A percentile compares a stretch with the other conserved stretches of the same genome.
phyloP scores from a whole-genome alignment of 1,284 basidiomycete species.

The Pulveroboletus sp. region DNA sequence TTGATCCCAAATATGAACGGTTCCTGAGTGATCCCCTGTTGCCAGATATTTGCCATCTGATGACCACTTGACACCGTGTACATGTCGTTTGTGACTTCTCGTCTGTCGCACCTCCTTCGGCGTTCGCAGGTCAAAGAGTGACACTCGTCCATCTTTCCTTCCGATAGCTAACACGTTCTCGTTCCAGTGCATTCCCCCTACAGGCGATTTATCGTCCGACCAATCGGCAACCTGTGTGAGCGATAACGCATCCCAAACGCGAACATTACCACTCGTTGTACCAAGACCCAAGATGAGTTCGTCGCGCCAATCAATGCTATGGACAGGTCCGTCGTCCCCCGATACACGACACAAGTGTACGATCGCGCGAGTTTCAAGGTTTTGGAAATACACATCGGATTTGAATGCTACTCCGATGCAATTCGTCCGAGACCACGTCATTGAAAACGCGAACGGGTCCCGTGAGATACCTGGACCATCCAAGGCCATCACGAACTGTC shows the following conservation, averaged over 20 bases:
- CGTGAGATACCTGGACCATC: slow-evolving; percentile 51
- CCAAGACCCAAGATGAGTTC: slow-evolving; percentile 41
- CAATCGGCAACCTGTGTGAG: slow-evolving; percentile 36
- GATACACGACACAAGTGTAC: slow-evolving; percentile 42
- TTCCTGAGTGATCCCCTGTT: slow-evolving; percentile 44
- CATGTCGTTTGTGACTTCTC: slow-evolving; percentile 42
- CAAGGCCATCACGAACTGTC: slow-evolving; percentile 50
- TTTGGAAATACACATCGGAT: slow-evolving; percentile 49
- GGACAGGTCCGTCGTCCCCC: slow-evolving; percentile 34
- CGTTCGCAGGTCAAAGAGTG: slow-evolving; percentile 42
- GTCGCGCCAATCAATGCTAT: slow-evolving; percentile 44
- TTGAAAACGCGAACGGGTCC: slow-evolving; percentile 48
- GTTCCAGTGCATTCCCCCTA: slow-evolving; percentile 47
- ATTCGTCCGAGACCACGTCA: slow-evolving; percentile 48
- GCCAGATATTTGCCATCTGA: slow-evolving; percentile 45
- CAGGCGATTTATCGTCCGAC: slow-evolving; percentile 38
- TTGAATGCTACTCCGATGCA: slow-evolving; percentile 51
- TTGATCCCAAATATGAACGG: slow-evolving; percentile 49
- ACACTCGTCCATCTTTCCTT: slow-evolving; percentile 41
- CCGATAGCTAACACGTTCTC: slow-evolving; percentile 44
- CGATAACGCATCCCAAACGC: slow-evolving; percentile 44
- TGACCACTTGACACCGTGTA: slow-evolving; percentile 50
- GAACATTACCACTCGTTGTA: slow-evolving; percentile 42
- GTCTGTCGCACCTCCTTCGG: slow-evolving; percentile 33
- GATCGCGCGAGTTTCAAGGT: slow-evolving; percentile 48